These are phyloP conservation scores for Agrostemma githago DNA, from an alignment of 148 eudicot genomes.

Conservation along the genomic window DNA sequence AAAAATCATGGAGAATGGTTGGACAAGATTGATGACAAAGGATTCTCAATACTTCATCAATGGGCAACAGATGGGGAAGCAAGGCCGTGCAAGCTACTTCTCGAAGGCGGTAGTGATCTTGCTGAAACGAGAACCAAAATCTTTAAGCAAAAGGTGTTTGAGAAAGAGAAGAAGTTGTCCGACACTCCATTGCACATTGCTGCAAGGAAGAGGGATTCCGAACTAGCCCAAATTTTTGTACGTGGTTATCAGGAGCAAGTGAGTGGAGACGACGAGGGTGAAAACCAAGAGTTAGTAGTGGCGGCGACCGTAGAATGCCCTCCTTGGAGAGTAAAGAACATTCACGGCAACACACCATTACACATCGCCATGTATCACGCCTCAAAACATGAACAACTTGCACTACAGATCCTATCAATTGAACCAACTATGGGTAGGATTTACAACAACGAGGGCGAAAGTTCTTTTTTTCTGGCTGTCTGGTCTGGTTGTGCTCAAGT, in stretches of 20 bases:
- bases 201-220: background rate
- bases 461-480: constrained; percentile 1
- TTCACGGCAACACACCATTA: background rate
- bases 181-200: constrained; percentile 15
- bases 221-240: background rate
- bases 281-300: background rate
- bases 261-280: background rate
- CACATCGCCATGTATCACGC: background rate
- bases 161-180: background rate
- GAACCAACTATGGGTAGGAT: background rate
- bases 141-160: background rate
- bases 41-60: constrained; percentile 1
- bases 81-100: background rate
- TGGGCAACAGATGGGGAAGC: constrained; percentile 1
- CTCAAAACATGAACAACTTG: background rate
- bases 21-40: background rate
- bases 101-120: background rate
- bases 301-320: background rate
- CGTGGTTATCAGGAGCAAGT: background rate
- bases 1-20: background rate
- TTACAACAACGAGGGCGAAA: background rate
- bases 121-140: background rate
- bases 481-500: background rate
- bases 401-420: background rate
- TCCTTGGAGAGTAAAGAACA: constrained; percentile 2